Evolutionary conservation across 2,329 filamentous ascomycete genomes (phyloP).

Genomic region (Elsinoe australis): DNA sequence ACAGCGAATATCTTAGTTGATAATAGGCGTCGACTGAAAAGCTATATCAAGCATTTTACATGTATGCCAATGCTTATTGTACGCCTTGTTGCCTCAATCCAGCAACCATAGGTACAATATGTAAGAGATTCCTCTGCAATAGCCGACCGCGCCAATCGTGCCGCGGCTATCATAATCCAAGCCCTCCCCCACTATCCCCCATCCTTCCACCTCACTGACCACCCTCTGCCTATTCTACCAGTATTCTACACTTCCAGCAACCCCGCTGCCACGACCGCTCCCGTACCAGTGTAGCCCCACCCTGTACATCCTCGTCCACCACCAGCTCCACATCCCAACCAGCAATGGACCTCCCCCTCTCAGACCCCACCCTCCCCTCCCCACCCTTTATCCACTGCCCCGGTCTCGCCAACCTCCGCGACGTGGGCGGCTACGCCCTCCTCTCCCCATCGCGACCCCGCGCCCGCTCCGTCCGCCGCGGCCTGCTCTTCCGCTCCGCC

Average conservation of each 20-base stretch:
- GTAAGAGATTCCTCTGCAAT: too few relatives aligned
- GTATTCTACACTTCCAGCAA: too few relatives aligned
- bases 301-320: neutral
- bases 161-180: too few relatives aligned
- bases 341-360: slow-evolving; percentile 16
- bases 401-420: slow-evolving; percentile 61
- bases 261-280: too few relatives aligned
- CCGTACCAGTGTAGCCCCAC: neutral
- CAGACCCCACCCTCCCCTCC: slow-evolving; percentile 16
- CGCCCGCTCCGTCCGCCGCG: slow-evolving; percentile 40
- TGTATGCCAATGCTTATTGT: neutral
- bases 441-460: slow-evolving; percentile 30
- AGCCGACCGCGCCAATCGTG: too few relatives aligned
- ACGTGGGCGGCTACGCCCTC: slow-evolving; percentile 51
- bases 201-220: too few relatives aligned
- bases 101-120: too few relatives aligned
- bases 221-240: too few relatives aligned
- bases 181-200: too few relatives aligned
- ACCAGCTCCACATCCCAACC: neutral
- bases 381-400: slow-evolving; percentile 38
- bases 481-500: slow-evolving; percentile 59
- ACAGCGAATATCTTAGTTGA: slow-evolving; percentile 17
- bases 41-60: slow-evolving; percentile 3
- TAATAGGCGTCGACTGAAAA: slow-evolving; percentile 13
- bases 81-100: too few relatives aligned